phyloP scores from a whole-genome alignment of 495 filamentous ascomycete genomes.

The Podospora didyma region DNA sequence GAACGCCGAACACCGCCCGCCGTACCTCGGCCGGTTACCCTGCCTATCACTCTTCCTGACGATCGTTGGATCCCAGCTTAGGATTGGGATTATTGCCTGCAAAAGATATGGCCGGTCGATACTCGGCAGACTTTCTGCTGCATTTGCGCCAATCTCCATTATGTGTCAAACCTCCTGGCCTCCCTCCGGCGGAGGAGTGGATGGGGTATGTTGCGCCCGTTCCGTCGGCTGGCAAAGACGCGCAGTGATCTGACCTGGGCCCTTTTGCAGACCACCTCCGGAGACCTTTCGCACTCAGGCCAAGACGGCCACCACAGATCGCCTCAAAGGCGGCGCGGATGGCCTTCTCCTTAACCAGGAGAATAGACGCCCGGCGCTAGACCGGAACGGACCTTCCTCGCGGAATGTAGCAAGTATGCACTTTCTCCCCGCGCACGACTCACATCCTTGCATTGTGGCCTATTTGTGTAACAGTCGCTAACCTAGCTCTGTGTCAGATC shows the following conservation, averaged over 20 bases:
- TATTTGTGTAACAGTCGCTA: slow-evolving; percentile 7
- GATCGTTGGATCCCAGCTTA: slow-evolving; percentile 4
- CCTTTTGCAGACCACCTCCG: slow-evolving; percentile 32
- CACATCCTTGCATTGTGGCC: not conserved
- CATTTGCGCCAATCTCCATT: slow-evolving; percentile 77
- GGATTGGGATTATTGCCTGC: slow-evolving; percentile 27
- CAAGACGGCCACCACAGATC: slow-evolving; percentile 37
- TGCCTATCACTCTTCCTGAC: not conserved
- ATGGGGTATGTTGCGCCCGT: slow-evolving; percentile 70
- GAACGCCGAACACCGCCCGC: not conserved
- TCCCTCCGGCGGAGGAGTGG: slow-evolving; percentile 94
- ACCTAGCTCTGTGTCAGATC: slow-evolving; percentile 33
- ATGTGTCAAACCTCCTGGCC: slow-evolving; percentile 70
- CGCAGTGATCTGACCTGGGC: too few species aligned
- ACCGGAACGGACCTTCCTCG: slow-evolving; percentile 50
- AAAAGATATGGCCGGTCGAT: slow-evolving; percentile 51
- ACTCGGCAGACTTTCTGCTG: slow-evolving; percentile 75
- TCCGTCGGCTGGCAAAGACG: not conserved
- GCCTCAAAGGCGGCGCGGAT: slow-evolving; percentile 36
- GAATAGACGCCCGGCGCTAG: slow-evolving; percentile 56
- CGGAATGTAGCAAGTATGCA: slow-evolving; percentile 50
- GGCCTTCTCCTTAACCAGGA: slow-evolving; percentile 40
- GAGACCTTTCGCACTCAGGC: slow-evolving; percentile 40
- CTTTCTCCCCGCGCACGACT: not conserved
- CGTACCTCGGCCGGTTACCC: not conserved